Evolutionary conservation across 2,329 filamentous ascomycete species (phyloP), one percentile per base, ranked within the genome.

Genomic region (Dendryphion nanum): DNA sequence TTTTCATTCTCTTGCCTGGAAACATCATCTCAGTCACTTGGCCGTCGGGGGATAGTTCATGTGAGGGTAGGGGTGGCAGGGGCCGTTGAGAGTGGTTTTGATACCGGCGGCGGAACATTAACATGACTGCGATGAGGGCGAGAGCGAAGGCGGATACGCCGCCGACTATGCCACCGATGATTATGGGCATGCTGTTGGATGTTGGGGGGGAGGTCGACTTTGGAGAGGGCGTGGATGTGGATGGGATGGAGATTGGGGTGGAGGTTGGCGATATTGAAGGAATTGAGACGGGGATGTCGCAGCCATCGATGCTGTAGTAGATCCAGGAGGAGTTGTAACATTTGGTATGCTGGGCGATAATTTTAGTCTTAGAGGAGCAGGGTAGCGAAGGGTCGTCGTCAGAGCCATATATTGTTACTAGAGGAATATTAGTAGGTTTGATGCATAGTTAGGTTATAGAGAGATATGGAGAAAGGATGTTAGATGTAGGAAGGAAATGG

Each of bases 311-410:
- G 21, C 54, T 57, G 36, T 56, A 61, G 23, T 57, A 59, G 6
- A 42, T 37, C 54, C 55, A 61, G 5, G 51, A 48, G 3, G 53
- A 41, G 30, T 55, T 54, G 36, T 59, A 61, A 39, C 57, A 61
- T 7, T 37, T 46, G 4, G 45, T 50, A 8, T 56, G 33, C 6
- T 51, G 44, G 6, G 48, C 54, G 3, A 55, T 40, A 8, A 50
- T 46, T 13, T 50, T 45, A 5, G 45, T 39, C 5, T 42, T 35
- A 5, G 48, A 42, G 0, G 54, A 57, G 23, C 54, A 57, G 5
- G 44, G 33, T 14, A 19, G 14, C 3, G 39, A 17, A 2, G 39
- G 35, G 4, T 42, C 37, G 13, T 33, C 30, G 18, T 57, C 49
- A 13, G 33, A 42, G 4, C 50, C 53, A 33, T 61, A 61, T 7